phyloP scores from a whole-genome alignment of 345 rosid genomes.

The Bruguiera gymnorhiza region DNA sequence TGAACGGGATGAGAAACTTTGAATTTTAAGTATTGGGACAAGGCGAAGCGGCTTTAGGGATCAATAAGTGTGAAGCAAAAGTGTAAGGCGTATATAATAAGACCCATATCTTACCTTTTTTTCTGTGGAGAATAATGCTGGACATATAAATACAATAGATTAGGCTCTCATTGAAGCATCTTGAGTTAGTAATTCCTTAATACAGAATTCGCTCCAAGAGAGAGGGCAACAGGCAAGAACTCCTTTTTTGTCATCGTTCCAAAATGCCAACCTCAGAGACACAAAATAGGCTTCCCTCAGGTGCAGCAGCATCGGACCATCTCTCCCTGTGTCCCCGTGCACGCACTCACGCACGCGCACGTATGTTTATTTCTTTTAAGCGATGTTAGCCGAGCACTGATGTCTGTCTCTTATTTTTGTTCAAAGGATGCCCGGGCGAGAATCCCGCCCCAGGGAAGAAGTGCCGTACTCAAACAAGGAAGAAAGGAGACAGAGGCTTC shows the following conservation, averaged over 20 bases:
- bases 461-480: slow-evolving; percentile 31
- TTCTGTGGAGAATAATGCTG: neutral
- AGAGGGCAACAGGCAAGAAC: neutral
- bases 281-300: slow-evolving; percentile 27
- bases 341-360: no score
- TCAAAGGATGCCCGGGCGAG: slow-evolving; percentile 39
- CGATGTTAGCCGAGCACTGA: slow-evolving; percentile 3
- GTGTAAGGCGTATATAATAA: neutral
- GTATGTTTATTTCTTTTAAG: neutral
- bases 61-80: neutral
- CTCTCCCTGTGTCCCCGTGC: neutral
- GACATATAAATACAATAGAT: neutral
- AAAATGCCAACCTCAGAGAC: slow-evolving; percentile 25
- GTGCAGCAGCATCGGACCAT: slow-evolving; percentile 6
- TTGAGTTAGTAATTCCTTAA: neutral
- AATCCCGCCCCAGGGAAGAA: slow-evolving; percentile 33
- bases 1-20: neutral
- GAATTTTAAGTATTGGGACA: neutral
- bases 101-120: neutral
- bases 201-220: neutral
- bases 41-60: neutral
- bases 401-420: slow-evolving; percentile 4
- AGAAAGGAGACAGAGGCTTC: slow-evolving; percentile 57
- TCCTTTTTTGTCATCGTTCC: neutral
- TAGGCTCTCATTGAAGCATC: neutral